phyloP scores from a whole-genome alignment of 140 eudicot species.

The Bidens hawaiensis region DNA sequence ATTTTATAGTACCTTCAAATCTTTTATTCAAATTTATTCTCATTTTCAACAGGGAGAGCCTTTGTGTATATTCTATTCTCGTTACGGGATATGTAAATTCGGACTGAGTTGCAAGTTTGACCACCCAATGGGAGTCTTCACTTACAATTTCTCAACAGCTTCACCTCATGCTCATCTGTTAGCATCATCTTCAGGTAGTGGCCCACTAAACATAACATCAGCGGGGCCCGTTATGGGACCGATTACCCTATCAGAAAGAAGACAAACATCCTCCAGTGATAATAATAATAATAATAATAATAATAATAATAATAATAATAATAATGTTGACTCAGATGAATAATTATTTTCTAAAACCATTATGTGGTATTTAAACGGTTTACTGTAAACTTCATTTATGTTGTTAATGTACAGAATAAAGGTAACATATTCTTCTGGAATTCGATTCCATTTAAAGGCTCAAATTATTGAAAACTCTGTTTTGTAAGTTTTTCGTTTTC shows the following conservation, averaged over 20 bases:
- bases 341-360: conserved; percentile 33
- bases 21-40: conserved; percentile 7
- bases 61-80: conserved; percentile 84
- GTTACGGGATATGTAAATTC: conserved; percentile 95
- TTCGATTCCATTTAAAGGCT: conserved; percentile 41
- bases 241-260: conserved; percentile 56
- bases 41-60: conserved; percentile 74
- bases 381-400: conserved; percentile 66
- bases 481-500: conserved; percentile 43
- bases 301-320: conserved; percentile 32
- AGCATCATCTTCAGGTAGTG: conserved; percentile 60
- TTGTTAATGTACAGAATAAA: conserved; percentile 55
- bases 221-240: conserved; percentile 38
- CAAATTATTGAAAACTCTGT: conserved; percentile 28
- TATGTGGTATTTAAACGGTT: conserved; percentile 31
- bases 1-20: not conserved
- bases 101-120: conserved; percentile 99
- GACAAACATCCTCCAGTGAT: conserved; percentile 62
- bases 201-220: conserved; percentile 42
- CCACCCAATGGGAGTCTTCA: conserved; percentile 85
- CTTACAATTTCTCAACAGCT: conserved; percentile 48
- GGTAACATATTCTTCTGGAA: conserved; percentile 53
- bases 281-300: conserved; percentile 16
- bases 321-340: conserved; percentile 47
- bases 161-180: conserved; percentile 52